These are phyloP conservation scores for Syzygium grande DNA, from an alignment of 345 rosid species.

Conservation along the genomic window DNA sequence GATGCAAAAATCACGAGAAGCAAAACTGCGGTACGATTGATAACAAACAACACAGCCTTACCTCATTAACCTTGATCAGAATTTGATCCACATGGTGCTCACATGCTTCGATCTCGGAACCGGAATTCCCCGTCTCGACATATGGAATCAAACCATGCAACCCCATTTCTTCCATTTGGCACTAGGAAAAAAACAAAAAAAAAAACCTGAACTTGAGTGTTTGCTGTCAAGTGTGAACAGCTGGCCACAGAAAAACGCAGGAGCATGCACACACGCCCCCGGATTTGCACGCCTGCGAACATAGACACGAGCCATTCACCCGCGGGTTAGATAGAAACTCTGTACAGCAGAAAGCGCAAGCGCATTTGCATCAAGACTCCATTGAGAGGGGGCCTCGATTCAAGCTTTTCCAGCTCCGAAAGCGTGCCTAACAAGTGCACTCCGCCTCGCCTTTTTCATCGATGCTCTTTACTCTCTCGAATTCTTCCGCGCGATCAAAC, in stretches of 20 bases:
- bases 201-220: neutral
- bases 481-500: neutral
- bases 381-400: neutral
- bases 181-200: neutral
- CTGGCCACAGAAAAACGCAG: neutral
- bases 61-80: neutral
- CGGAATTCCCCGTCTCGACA: neutral
- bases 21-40: neutral
- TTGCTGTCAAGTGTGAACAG: neutral
- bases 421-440: neutral
- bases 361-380: neutral
- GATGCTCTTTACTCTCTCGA: neutral
- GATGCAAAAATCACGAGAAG: neutral
- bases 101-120: neutral
- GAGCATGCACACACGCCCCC: neutral
- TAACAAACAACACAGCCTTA: neutral
- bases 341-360: neutral
- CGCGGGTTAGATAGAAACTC: neutral
- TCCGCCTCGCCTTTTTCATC: neutral
- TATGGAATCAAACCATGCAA: neutral
- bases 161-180: neutral
- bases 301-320: neutral
- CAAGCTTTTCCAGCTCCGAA: neutral
- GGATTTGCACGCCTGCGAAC: neutral
- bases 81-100: constrained; percentile 1